phyloP scores from a whole-genome alignment of 2,329 filamentous ascomycete genomes.

The Sphaerulina musiva region DNA sequence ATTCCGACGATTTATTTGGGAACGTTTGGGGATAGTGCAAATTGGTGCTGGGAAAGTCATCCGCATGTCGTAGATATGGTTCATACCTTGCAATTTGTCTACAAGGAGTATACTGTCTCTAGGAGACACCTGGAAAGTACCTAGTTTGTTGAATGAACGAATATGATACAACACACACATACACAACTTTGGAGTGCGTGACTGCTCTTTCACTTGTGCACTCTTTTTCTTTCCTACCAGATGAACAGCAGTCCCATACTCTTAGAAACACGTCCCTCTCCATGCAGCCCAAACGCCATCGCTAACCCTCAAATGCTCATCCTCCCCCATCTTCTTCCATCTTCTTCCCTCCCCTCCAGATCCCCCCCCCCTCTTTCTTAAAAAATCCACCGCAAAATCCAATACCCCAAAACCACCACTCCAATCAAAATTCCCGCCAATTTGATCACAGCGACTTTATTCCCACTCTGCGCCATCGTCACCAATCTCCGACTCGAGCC shows the following conservation, averaged over 20 bases:
- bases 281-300: not conserved
- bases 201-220: too few species aligned
- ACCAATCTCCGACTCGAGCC: conserved; percentile 75
- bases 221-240: not conserved
- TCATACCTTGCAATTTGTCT: not conserved
- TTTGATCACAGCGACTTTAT: conserved; percentile 86
- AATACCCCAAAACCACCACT: conserved; percentile 67
- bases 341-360: not conserved
- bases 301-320: not conserved
- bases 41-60: not conserved
- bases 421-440: conserved; percentile 75
- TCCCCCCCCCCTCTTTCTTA: conserved; percentile 9
- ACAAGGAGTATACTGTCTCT: not conserved
- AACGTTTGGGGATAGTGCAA: conserved; percentile 77
- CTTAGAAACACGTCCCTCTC: not conserved
- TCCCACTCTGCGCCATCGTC: conserved; percentile 84
- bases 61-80: not conserved
- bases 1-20: conserved; percentile 76
- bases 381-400: conserved; percentile 44
- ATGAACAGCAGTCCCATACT: not conserved
- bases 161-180: not conserved
- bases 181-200: too few species aligned
- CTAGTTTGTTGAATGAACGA: too few species aligned
- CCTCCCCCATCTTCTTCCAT: not conserved
- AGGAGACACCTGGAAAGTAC: too few species aligned